A percentile compares a stretch with the other conserved stretches of the same genome.
Evolutionary conservation across 805 yeast genomes (phyloP).

Genomic region (Hanseniaspora thailandica): DNA sequence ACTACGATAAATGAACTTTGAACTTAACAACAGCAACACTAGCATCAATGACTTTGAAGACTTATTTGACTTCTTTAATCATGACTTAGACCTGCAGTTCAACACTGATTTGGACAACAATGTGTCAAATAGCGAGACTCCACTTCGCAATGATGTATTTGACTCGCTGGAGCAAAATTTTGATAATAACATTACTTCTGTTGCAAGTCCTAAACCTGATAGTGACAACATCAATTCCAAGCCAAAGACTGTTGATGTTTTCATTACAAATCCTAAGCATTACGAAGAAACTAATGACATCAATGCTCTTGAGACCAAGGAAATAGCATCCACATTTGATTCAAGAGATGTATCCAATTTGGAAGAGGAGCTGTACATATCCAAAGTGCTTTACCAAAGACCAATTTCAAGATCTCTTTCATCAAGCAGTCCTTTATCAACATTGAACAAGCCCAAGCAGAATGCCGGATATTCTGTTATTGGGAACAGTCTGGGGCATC

Average conservation of each 20-base stretch:
- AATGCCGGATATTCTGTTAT: not conserved
- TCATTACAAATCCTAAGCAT: not conserved
- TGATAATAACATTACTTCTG: no score
- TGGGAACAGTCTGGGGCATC: not conserved
- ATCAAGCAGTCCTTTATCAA: not conserved
- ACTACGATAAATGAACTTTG: not conserved
- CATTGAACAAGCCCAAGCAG: not conserved
- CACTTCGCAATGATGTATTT: not conserved
- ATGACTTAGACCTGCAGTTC: not conserved
- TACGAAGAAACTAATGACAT: not conserved
- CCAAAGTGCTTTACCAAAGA: not conserved
- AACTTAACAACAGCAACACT: not conserved
- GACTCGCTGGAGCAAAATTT: not conserved
- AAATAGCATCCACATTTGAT: not conserved
- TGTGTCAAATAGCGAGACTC: not conserved
- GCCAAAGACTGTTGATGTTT: not conserved
- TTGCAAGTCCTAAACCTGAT: no score
- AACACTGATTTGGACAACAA: not conserved
- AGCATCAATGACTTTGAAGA: not conserved
- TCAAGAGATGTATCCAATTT: not conserved
- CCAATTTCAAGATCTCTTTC: not conserved
- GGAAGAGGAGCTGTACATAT: not conserved
- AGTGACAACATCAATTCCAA: not conserved
- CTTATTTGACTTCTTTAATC: not conserved
- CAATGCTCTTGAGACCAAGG: not conserved